phyloP scores from a whole-genome alignment of 257 asterid species.

The Solanum pennellii region DNA sequence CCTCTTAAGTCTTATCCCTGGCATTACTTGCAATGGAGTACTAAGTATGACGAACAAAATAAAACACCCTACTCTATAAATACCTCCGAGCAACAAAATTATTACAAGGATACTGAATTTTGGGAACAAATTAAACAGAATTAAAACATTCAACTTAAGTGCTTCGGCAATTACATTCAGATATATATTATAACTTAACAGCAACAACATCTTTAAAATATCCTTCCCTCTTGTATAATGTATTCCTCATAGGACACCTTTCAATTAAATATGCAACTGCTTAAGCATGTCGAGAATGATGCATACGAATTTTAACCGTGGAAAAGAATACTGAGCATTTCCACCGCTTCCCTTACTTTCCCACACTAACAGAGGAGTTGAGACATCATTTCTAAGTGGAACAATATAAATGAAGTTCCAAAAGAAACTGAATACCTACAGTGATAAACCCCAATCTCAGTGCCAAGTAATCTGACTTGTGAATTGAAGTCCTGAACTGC shows the following conservation, averaged over 20 bases:
- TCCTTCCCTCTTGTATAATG: neutral
- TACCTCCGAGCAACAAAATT: neutral
- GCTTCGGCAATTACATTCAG: neutral
- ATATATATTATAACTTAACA: neutral
- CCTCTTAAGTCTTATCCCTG: neutral
- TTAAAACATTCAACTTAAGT: neutral
- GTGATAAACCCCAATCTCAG: conserved; percentile 82
- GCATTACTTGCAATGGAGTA: neutral
- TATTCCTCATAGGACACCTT: neutral
- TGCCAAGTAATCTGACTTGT: conserved; percentile 73
- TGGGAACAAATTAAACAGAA: neutral
- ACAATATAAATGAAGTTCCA: neutral
- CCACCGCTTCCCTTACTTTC: neutral
- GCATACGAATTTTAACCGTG: neutral
- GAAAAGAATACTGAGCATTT: neutral
- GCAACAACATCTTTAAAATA: neutral
- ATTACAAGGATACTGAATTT: neutral
- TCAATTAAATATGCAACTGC: neutral
- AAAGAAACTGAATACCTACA: conserved; percentile 42
- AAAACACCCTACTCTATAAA: neutral
- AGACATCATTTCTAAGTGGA: neutral
- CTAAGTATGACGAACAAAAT: neutral
- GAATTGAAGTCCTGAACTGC: conserved; percentile 68
- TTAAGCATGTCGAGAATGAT: neutral
- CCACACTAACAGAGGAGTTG: neutral